Base-by-base conservation (phyloP, 208 protist species). In the Tritrichomonas musculus region DNA sequence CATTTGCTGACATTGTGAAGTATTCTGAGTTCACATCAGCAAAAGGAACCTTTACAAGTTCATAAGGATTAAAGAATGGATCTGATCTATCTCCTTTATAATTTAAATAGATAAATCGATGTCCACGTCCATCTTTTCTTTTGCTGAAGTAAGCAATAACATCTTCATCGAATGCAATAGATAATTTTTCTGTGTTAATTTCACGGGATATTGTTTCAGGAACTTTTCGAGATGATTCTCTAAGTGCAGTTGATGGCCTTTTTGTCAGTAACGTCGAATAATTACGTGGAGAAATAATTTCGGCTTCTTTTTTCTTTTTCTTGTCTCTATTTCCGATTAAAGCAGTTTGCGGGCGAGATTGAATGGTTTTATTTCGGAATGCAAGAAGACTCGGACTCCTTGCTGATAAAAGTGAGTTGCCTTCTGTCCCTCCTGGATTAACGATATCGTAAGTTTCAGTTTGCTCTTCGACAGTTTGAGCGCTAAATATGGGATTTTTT, bases 71-170 rank as follows among this genome's bases (percentile, higher is more conserved):
- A 30, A 53, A 88, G 36, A 30, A 2, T 39, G 77, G 77, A 8
- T 3, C 9, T 57, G 33, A 57, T 57, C 41, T 1, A 53, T 88
- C 4, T 39, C 17, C 47, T 39, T 27, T 39, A 57, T 33, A 30
- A 57, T 53, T 88, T n/a, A 88, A 53, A 39, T 55, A 88, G 36
- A 88, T 88, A 57, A 88, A 88, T 39, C 77, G 4, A 30, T 88
- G 77, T 39, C 77, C 77, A 30, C 47, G 9, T 8, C 77, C 77
- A 57, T 88, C 77, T 57, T 88, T 88, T 57, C 77, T 53, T 49
- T 88, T 88, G 27, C 77, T 88, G 47, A 88, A 88, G 57, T 88
- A 88, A 20, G 77, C 77, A 39, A 88, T 88, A 17, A 47, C 47
- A 57, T 88, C 77, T 53, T 88, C 77, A 20, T 53, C 47, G 17